Evolutionary conservation across 2,329 filamentous ascomycete species (phyloP).

Genomic region (Ceratocystis smalleyi): DNA sequence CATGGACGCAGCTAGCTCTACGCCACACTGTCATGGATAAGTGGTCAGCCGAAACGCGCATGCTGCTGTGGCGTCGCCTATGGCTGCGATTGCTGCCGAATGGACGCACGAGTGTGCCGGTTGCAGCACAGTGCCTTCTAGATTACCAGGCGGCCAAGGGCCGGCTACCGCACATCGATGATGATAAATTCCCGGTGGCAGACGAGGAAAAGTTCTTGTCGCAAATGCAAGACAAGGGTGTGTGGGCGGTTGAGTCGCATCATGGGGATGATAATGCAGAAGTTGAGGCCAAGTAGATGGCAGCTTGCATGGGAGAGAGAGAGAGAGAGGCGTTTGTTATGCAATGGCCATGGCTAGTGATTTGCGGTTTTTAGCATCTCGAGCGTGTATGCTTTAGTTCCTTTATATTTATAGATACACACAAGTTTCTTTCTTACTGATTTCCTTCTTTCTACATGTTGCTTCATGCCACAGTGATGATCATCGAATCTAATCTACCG

Average conservation of each 20-base stretch:
- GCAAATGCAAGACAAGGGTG: conserved; percentile 7
- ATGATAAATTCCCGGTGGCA: conserved; percentile 4
- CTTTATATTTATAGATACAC: background rate
- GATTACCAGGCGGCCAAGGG: conserved; percentile 14
- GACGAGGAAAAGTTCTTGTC: conserved; percentile 14
- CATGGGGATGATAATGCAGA: conserved; percentile 2
- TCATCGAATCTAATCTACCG: background rate
- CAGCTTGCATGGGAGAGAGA: background rate
- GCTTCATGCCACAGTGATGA: background rate
- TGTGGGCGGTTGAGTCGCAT: conserved; percentile 12
- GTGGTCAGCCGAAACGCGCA: conserved; percentile 10
- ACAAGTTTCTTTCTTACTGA: background rate
- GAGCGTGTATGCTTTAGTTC: background rate
- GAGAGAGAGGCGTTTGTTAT: background rate
- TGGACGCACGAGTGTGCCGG: conserved; percentile 9
- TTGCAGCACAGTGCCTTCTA: conserved; percentile 10
- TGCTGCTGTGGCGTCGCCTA: conserved; percentile 12
- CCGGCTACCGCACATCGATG: conserved; percentile 7
- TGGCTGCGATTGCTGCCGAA: conserved; percentile 6
- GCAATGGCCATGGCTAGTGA: background rate
- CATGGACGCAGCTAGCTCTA: conserved; percentile 7
- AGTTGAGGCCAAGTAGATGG: background rate
- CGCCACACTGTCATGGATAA: background rate
- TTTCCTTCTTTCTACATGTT: background rate
- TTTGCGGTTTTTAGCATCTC: background rate